Evolutionary conservation across 139 green algal genomes (phyloP).

Genomic region (Picochlorum sp.): DNA sequence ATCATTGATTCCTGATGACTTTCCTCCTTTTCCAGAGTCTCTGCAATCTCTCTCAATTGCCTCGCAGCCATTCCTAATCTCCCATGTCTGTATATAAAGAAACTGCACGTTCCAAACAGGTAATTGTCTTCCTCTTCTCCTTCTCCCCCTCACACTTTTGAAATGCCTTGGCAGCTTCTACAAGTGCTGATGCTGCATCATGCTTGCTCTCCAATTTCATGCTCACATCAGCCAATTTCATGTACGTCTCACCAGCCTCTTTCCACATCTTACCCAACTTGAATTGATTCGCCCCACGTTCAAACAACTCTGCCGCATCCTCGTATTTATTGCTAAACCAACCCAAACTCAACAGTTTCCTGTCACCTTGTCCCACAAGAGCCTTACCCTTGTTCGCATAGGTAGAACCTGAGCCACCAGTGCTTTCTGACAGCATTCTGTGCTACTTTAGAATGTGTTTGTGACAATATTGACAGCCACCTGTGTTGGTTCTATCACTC

Average conservation of each 20-base stretch:
- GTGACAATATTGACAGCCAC: too few species aligned
- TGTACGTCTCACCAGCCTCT: conserved; percentile 67
- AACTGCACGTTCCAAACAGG: conserved; percentile 59
- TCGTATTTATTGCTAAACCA: conserved; percentile 87
- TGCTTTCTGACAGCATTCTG: not conserved
- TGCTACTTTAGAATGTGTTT: not conserved
- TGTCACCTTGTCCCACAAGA: conserved; percentile 50
- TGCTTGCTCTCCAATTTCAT: conserved; percentile 82
- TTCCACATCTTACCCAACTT: conserved; percentile 86
- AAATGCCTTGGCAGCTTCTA: conserved; percentile 78
- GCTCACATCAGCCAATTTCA: conserved; percentile 68
- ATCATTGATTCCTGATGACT: conserved; percentile 60
- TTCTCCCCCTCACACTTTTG: conserved; percentile 58
- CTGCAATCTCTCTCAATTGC: conserved; percentile 74
- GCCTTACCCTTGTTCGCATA: not conserved
- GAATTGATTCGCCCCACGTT: conserved; percentile 89
- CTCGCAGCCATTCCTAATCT: conserved; percentile 85
- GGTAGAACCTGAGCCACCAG: not conserved
- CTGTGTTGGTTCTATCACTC: too few species aligned
- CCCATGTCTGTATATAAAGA: conserved; percentile 87
- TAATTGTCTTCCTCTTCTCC: conserved; percentile 25
- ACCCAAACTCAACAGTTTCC: conserved; percentile 75
- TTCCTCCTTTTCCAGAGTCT: conserved; percentile 72
- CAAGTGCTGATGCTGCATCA: conserved; percentile 70
- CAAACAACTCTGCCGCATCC: conserved; percentile 84